Base-by-base conservation (phyloP, 2,329 filamentous ascomycete genomes). In the Madurella fahalii region DNA sequence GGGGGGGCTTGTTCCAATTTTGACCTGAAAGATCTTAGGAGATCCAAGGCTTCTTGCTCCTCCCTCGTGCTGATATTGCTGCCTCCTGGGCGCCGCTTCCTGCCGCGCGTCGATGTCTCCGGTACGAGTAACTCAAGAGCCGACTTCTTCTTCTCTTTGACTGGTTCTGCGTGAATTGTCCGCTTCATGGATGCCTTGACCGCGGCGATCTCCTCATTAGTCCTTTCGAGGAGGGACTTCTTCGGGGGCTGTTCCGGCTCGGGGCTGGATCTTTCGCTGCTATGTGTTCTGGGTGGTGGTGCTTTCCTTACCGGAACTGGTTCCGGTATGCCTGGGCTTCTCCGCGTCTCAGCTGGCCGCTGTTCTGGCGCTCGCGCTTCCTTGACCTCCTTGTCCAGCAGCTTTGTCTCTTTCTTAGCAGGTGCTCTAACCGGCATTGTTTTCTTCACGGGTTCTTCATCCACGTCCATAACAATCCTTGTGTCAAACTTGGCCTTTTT, bases 401-500 rank as follows among this genome's bases (percentile, higher is more conserved):
- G 43, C 20, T 60, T 63, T 43, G 50, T 44, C 43, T 67, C 53
- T 48, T 67, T 68, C 42, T 65, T 64, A 40, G 34, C 25, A 5
- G 67, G 45, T 11, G 55, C 50, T 40, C 69, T 70, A 2, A 60
- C 54, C 16, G 64, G 54, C 56, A 68, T 69, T 32, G 61, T 54
- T 54, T 59, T 67, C 39, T 58, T 63, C 31, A 60, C 58, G 16
- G 70, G 67, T 12, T 75, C 71, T n/a, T 76, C 73, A 15, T 78
- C 76, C 32, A 73, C 70, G 34, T 82, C 80, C 69, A 82, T 83
- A 16, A 90, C 85, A 47, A 93, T 81, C 61, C 88, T 82, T 1
- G 86, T 84, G 65, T 93, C 89, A 63, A 88, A 92, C 68, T 91
- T 93, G 20, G 83, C 76, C 69, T 90, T 92, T 68, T 92, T 92